These are phyloP conservation scores for Cytospora mali DNA, from an alignment of 2,329 filamentous ascomycete species.

Conservation along the genomic window DNA sequence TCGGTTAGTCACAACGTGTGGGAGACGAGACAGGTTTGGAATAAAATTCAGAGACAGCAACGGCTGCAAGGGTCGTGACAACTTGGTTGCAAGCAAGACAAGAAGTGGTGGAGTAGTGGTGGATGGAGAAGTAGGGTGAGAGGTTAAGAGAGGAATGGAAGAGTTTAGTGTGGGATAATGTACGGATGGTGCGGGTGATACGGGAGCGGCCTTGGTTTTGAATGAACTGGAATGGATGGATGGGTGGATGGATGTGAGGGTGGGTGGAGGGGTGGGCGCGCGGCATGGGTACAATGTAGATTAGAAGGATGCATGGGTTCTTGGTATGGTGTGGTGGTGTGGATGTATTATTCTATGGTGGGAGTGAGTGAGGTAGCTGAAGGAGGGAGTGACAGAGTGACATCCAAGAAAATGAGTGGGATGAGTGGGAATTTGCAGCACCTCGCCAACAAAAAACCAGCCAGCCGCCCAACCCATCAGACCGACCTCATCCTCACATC, in stretches of 20 bases:
- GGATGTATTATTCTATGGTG: background rate
- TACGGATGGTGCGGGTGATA: slow-evolving; percentile 24
- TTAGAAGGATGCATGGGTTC: background rate
- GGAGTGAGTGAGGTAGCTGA: no score
- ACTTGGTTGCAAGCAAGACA: background rate
- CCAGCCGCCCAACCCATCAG: no score
- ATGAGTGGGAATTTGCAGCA: no score
- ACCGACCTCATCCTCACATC: no score
- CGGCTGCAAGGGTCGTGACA: background rate
- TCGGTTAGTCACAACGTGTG: background rate
- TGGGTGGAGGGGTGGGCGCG: background rate
- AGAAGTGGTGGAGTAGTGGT: background rate
- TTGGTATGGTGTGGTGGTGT: background rate
- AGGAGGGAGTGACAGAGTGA: no score
- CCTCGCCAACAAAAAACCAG: no score
- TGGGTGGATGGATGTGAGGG: slow-evolving; percentile 8
- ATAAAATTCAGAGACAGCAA: slow-evolving; percentile 3
- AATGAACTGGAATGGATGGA: slow-evolving; percentile 24
- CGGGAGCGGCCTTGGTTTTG: slow-evolving; percentile 28
- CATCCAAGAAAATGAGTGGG: no score
- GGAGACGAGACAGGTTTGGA: slow-evolving; percentile 8
- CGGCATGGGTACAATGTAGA: slow-evolving; percentile 3
- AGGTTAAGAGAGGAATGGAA: slow-evolving; percentile 22
- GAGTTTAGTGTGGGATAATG: slow-evolving; percentile 8
- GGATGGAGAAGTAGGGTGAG: background rate